These are phyloP conservation scores for Acanthamoeba triangularis DNA, from an alignment of 208 protist species.

Conservation along the genomic window DNA sequence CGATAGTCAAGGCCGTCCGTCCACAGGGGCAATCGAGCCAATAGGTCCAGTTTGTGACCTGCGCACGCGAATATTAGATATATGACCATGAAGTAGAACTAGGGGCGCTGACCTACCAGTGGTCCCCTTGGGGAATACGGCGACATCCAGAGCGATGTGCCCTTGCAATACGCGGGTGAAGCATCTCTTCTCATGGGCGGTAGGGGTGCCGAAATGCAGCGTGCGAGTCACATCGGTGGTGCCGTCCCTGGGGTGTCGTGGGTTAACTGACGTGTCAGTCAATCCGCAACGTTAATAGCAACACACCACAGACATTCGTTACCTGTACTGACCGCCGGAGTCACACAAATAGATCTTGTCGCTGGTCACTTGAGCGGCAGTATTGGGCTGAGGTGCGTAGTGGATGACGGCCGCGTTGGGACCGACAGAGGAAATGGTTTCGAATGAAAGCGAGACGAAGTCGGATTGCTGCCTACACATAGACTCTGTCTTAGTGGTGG, in stretches of 20 bases:
- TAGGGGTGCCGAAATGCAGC: slow-evolving; percentile 94
- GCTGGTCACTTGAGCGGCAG: slow-evolving; percentile 86
- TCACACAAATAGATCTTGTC: slow-evolving; percentile 96
- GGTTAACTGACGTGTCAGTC: neutral
- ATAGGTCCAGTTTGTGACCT: slow-evolving; percentile 93
- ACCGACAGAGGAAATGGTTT: slow-evolving; percentile 95
- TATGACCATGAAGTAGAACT: neutral
- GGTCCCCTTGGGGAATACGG: slow-evolving; percentile 94
- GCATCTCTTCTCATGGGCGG: slow-evolving; percentile 90
- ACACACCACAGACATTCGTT: neutral
- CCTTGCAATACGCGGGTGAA: slow-evolving; percentile 98
- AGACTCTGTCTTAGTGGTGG: neutral
- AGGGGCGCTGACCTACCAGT: slow-evolving; percentile 45
- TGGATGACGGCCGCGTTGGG: slow-evolving; percentile 97
- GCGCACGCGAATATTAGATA: neutral
- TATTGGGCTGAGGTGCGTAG: slow-evolving; percentile 92
- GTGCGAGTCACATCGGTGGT: slow-evolving; percentile 98
- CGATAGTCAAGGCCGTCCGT: slow-evolving; percentile 96
- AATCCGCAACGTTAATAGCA: neutral
- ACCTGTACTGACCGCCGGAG: slow-evolving; percentile 95
- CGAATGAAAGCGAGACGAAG: slow-evolving; percentile 96
- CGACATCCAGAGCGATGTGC: slow-evolving; percentile 94
- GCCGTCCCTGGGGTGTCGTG: slow-evolving; percentile 87
- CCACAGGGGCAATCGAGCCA: slow-evolving; percentile 96
- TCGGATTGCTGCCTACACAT: slow-evolving; percentile 76